phyloP scores from a whole-genome alignment of 2,329 filamentous ascomycete genomes.

The Lachnellula subtilissima region DNA sequence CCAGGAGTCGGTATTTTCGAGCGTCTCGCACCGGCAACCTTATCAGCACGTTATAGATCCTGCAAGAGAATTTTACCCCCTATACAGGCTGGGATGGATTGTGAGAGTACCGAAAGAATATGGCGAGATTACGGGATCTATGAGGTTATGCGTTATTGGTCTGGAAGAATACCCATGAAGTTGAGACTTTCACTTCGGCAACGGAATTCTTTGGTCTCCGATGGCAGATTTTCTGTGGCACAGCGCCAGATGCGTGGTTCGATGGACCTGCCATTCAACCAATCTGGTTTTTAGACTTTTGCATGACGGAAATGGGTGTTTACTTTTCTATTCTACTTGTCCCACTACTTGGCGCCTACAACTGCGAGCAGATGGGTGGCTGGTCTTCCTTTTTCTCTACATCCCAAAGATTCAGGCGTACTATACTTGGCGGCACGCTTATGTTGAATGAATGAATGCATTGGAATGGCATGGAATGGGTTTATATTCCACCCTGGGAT shows the following conservation, averaged over 20 bases:
- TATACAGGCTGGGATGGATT: conserved; percentile 25
- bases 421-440: conserved; percentile 30
- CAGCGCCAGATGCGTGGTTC: conserved; percentile 20
- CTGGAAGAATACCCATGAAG: conserved; percentile 30
- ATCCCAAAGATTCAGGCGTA: conserved; percentile 33
- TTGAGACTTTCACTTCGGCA: conserved; percentile 24
- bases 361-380: conserved; percentile 29
- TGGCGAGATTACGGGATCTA: conserved; percentile 27
- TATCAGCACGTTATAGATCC: conserved; percentile 27
- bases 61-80: conserved; percentile 25
- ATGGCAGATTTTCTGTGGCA: conserved; percentile 18
- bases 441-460: conserved; percentile 21
- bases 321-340: conserved; percentile 33
- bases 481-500: conserved; percentile 28
- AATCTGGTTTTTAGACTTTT: conserved; percentile 31
- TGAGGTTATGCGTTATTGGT: conserved; percentile 32
- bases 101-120: conserved; percentile 27
- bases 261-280: conserved; percentile 22
- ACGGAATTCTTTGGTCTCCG: conserved; percentile 20
- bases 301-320: conserved; percentile 28
- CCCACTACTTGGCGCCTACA: conserved; percentile 28
- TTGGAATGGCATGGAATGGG: conserved; percentile 30
- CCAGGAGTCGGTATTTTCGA: conserved; percentile 24
- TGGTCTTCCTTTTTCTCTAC: conserved; percentile 30
- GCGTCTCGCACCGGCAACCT: conserved; percentile 26